Evolutionary conservation across 306 rosid species (phyloP), one percentile per base, ranked within the genome.

Genomic region (Nissolia schottii): DNA sequence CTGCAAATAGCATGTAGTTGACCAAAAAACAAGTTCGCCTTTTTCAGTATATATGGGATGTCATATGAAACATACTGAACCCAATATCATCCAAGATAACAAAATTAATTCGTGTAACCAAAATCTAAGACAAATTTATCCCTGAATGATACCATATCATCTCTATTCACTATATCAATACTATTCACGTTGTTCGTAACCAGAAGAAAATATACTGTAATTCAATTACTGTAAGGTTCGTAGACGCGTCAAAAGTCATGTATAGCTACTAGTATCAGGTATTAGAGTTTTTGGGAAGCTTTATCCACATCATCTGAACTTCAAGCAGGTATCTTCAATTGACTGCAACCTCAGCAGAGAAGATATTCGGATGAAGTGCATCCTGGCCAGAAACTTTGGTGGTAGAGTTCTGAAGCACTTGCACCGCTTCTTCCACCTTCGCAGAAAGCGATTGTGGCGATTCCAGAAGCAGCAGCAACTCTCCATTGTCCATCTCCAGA

Each of bases 401-500:
- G 48, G 72, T 78, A 9, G 96, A 83, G 43, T 74, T 60, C 66
- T 79, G 75, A 6, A 87, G 87, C 77, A 85, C 92, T 60, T 77
- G 74, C 80, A 79, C 85, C 38, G 87, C 92, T 77, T 89, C 92
- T 22, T 82, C 85, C 48, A 87, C 87, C 81, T 89, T 89, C 16
- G 84, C 78, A 38, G 77, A 61, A 65, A 89, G 85, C 23, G 85
- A 79, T 27, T 82, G 89, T 0, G 95, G 91, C 22, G 95, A 89
- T 78, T 83, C 88, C 79, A 86, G 60, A 64, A 89, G 81, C 28
- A 80, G 88, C 70, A 89, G 81, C 87, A 88, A 72, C 77, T 93
- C 97, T 22, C 84, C 83, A 78, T 81, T 88, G 86, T 93, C 93
- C 98, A 93, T 90, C 82, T 93, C 97, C 87, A 90, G 78, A 56